These are phyloP conservation scores for Tricholoma matsutake DNA, from an alignment of 768 basidiomycete species.

Conservation along the genomic window DNA sequence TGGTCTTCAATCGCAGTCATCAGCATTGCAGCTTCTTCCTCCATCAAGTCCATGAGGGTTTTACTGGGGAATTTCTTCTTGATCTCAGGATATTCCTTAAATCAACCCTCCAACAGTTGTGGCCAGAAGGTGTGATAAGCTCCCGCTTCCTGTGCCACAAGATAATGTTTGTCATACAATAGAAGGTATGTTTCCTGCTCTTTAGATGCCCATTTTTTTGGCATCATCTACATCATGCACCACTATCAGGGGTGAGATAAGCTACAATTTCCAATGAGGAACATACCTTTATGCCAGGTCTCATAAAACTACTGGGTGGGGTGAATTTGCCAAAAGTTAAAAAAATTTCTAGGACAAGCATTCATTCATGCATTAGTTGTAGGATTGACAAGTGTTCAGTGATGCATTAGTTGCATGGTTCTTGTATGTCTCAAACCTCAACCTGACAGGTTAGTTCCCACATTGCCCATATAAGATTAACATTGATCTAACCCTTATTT, in stretches of 20 bases:
- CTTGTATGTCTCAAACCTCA: neutral
- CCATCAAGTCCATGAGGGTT: neutral
- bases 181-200: neutral
- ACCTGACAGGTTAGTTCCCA: neutral
- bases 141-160: neutral
- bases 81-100: neutral
- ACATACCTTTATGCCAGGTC: neutral
- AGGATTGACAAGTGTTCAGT: neutral
- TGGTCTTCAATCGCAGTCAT: neutral
- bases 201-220: neutral
- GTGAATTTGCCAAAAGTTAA: neutral
- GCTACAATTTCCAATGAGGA: neutral
- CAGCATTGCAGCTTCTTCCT: neutral
- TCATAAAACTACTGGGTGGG: neutral
- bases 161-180: neutral
- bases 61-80: neutral
- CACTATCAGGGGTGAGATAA: neutral
- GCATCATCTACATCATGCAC: neutral
- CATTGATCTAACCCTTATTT: neutral
- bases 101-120: neutral
- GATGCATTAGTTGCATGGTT: neutral
- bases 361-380: neutral
- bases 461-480: neutral
- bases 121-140: neutral
- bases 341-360: neutral